Base-by-base conservation (phyloP, 2,329 filamentous ascomycete species). In the Fusarium sp. region DNA sequence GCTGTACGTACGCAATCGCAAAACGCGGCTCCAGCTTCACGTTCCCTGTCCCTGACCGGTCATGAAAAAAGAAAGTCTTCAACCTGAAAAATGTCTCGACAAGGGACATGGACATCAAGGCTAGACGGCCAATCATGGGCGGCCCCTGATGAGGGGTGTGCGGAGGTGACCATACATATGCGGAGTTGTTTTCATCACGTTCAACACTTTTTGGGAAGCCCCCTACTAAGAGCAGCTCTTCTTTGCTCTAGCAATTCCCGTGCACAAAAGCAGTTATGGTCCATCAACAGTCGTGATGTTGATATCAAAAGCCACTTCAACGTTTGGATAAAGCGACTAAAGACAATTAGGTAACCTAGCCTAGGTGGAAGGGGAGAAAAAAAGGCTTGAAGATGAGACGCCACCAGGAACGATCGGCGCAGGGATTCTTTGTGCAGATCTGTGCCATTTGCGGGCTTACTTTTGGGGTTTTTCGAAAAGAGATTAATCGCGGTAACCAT, bases 321-420 rank as follows among this genome's bases (percentile, higher is more conserved):
- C 63, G 45, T 67, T 62, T 50, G 56, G 39, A 61, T 43, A 52
- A 32, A 52, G 50, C 47, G 49, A 67, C 61, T 51, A 53, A 46
- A 64, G 39, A 52, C 20, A 44, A 60, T 47, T 51, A 51, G 60
- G 45, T 50, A 40, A 40, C 44, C 33, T 49, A 57, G 44, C 57
- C 44, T 62, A 52, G 57, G 58, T 3, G 28, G 28, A 30, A 28
- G 26, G 10, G 10, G 4, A 26, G 10, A 30, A 24, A 45, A 46
- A 32, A 65, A 47, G 65, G 63, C 62, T 68, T 71, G 57, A 58
- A 47, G 57, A 53, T 47, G 43, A 65, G 62, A 65, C 71, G 72
- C 72, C 72, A 74, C 72, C 61, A 62, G 50, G 62, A 60, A 68
- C 69, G 72, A 74, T 74, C 72, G 65, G 60, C 72, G 48, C 72